phyloP scores from a whole-genome alignment of 768 basidiomycete genomes.

The Xerocomus spinulosus region DNA sequence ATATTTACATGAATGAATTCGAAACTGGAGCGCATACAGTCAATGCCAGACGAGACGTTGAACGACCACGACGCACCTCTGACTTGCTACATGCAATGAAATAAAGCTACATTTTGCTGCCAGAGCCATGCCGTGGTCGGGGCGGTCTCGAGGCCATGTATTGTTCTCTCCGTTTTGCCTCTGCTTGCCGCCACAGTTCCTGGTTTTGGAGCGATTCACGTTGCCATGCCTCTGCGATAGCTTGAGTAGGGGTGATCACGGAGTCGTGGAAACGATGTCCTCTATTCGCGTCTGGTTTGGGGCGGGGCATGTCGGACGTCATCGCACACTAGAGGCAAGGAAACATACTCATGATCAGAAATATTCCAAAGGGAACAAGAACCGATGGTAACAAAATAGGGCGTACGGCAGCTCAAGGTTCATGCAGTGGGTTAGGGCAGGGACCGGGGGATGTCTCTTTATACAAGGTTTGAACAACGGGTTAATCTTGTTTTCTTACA shows the following conservation, averaged over 20 bases:
- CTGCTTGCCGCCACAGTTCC: slow-evolving; percentile 55
- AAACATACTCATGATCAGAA: slow-evolving; percentile 32
- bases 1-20: slow-evolving; percentile 32
- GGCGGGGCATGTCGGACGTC: slow-evolving; percentile 33
- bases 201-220: slow-evolving; percentile 55
- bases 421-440: slow-evolving; percentile 29
- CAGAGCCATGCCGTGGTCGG: slow-evolving; percentile 32
- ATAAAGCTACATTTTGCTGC: slow-evolving; percentile 50
- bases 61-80: slow-evolving; percentile 11
- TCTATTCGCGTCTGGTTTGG: slow-evolving; percentile 33
- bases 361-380: slow-evolving; percentile 15
- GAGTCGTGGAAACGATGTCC: slow-evolving; percentile 25
- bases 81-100: slow-evolving; percentile 13
- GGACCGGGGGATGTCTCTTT: slow-evolving; percentile 30
- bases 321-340: slow-evolving; percentile 31
- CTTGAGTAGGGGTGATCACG: slow-evolving; percentile 48
- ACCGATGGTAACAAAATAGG: slow-evolving; percentile 30
- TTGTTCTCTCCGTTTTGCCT: slow-evolving; percentile 42
- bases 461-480: slow-evolving; percentile 32
- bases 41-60: slow-evolving; percentile 1
- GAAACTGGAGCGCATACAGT: slow-evolving; percentile 19
- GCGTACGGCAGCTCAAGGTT: slow-evolving; percentile 37
- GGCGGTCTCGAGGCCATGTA: slow-evolving; percentile 40
- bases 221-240: slow-evolving; percentile 68
- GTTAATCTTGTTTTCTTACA: slow-evolving; percentile 28